These are phyloP conservation scores for Ehretia macrophylla DNA, from an alignment of 257 asterid species.

Conservation along the genomic window DNA sequence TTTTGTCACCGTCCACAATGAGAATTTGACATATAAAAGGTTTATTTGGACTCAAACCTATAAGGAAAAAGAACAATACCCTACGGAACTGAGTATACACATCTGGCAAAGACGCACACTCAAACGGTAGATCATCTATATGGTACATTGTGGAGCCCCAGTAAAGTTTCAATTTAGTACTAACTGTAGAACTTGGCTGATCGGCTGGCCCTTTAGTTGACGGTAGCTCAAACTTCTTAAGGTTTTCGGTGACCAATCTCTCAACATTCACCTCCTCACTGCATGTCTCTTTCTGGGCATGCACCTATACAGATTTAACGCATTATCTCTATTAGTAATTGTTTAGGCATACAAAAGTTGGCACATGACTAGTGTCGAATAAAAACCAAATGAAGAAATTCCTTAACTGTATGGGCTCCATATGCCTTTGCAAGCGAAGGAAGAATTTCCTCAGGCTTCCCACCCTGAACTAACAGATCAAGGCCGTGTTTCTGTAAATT, in stretches of 20 bases:
- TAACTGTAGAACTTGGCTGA: conserved; percentile 17
- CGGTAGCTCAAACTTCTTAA: conserved; percentile 23
- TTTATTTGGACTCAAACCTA: conserved; percentile 3
- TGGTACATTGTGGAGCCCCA: conserved; percentile 94
- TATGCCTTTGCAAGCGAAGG: conserved; percentile 68
- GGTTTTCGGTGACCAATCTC: conserved; percentile 47
- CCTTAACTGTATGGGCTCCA: conserved; percentile 78
- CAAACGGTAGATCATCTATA: conserved; percentile 78
- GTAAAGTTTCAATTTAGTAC: conserved; percentile 49
- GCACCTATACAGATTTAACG: conserved; percentile 47
- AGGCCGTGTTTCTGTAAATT: conserved; percentile 66
- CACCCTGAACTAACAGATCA: conserved; percentile 70
- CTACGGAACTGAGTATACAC: conserved; percentile 87
- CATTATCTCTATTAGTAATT: conserved; percentile 3
- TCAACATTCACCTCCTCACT: conserved; percentile 87
- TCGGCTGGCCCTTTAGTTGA: conserved; percentile 28
- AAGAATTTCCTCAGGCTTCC: conserved; percentile 82
- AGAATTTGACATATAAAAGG: conserved; percentile 6
- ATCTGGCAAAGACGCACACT: conserved; percentile 63
- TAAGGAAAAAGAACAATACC: conserved; percentile 37
- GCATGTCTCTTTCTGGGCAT: conserved; percentile 96
- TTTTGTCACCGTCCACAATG: conserved; percentile 19
- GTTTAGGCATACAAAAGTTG: not conserved
- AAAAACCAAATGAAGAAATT: conserved; percentile 11
- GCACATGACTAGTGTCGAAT: conserved; percentile 3